A percentile compares a stretch with the other conserved stretches of the same genome.
Conservation (phyloP, 1,139 yeast species). For the Petasospora rhodanensis region DNA sequence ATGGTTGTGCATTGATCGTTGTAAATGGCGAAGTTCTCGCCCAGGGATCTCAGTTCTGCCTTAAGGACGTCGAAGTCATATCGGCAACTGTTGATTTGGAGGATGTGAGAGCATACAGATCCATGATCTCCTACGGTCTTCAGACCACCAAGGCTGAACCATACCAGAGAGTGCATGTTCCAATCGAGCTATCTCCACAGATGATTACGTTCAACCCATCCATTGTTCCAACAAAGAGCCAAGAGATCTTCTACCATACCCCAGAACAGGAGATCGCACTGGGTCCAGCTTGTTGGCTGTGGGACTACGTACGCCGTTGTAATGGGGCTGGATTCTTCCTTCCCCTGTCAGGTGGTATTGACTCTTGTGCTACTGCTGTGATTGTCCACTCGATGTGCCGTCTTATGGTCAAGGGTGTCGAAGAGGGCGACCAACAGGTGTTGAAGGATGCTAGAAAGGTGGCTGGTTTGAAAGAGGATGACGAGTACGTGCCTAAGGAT, state of each 20-base stretch:
- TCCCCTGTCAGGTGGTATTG: slow-evolving; percentile 96
- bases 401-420: slow-evolving; percentile 63
- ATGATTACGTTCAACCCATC: slow-evolving; percentile 54
- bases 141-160: slow-evolving; percentile 54
- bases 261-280: slow-evolving; percentile 96
- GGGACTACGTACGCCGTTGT: slow-evolving; percentile 95
- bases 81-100: slow-evolving; percentile 92
- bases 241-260: slow-evolving; percentile 55
- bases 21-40: slow-evolving; percentile 90
- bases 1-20: slow-evolving; percentile 92
- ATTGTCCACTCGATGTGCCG: slow-evolving; percentile 94
- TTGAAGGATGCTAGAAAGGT: slow-evolving; percentile 66
- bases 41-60: slow-evolving; percentile 86
- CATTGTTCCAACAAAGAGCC: slow-evolving; percentile 55
- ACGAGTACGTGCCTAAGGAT: slow-evolving; percentile 60
- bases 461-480: slow-evolving; percentile 39
- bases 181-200: slow-evolving; percentile 58
- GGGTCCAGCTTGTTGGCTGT: slow-evolving; percentile 99
- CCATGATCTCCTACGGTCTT: slow-evolving; percentile 65
- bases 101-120: slow-evolving; percentile 81
- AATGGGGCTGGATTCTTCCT: slow-evolving; percentile 86
- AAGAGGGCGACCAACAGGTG: slow-evolving; percentile 68
- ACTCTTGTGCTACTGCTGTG: slow-evolving; percentile 94
- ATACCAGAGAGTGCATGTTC: slow-evolving; percentile 60
- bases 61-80: slow-evolving; percentile 87